Base-by-base conservation (phyloP, 2,329 filamentous ascomycete species). In the Claviceps sp. region DNA sequence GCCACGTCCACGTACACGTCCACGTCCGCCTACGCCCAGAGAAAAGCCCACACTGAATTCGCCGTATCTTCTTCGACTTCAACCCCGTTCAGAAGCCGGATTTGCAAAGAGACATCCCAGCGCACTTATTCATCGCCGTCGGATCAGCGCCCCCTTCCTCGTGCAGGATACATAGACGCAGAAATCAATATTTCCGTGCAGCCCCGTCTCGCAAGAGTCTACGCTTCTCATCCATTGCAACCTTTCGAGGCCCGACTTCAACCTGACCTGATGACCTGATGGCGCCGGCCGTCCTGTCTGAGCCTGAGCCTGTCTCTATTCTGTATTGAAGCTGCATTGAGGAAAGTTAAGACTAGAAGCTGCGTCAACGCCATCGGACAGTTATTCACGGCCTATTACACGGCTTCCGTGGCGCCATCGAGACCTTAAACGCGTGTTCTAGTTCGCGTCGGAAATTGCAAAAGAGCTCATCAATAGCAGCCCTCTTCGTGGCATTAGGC, bases 201-300 rank as follows among this genome's bases (percentile, higher is more conserved):
- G 37, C 6, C 24, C 5, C 44, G 6, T n/a, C 5, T n/a, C 22
- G 18, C 34, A 42, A 5, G 24, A 24, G 16, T 26, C 16, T 24
- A 9, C 50, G 9, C 37, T 40, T 30, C 34, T n/a, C 22, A 18
- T 26, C 22, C 34, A 26, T n/a, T 42, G 24, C 44, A 46, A 38
- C 34, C 2, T 45, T 37, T 20, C 16, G 16, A 46, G 16, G 14
- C 47, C 30, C 8, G 43, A 34, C 44, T 49, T 47, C 14, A 38
- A 22, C 44, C 46, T n/a, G 52, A 24, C 54, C 54, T 52, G 48
- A 57, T n/a, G 52, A 24, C 54, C 54, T 53, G 48, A 57, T 57
- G 55, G 55, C 55, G 54, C 49, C 48, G 50, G 46, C 34, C 40
- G 40, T 46, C 42, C 9, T 43, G 38, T 47, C 45, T 49, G 41